phyloP scores from a whole-genome alignment of 2,329 filamentous ascomycete genomes.

The Alternaria sp. region DNA sequence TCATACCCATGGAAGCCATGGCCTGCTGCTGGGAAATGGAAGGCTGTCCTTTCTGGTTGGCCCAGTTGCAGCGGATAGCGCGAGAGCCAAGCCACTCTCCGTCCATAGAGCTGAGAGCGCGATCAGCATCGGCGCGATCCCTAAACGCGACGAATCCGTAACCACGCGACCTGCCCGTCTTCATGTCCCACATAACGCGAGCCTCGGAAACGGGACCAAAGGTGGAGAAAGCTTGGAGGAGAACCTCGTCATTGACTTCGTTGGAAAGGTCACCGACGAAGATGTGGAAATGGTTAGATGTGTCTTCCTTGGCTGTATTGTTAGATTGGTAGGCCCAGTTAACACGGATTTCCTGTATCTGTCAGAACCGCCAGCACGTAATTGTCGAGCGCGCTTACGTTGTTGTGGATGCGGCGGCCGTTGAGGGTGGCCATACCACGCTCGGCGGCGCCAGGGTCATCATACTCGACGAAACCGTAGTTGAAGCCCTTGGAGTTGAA shows the following conservation, averaged over 20 bases:
- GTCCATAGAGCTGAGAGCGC: slow-evolving; percentile 96
- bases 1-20: slow-evolving; percentile 98
- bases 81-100: slow-evolving; percentile 98
- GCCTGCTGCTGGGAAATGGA: slow-evolving; percentile 98
- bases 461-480: slow-evolving; percentile 98
- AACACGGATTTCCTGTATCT: slow-evolving; percentile 86
- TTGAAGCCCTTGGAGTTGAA: slow-evolving; percentile 80
- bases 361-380: slow-evolving; percentile 30
- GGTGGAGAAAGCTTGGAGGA: slow-evolving; percentile 91
- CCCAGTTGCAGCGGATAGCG: slow-evolving; percentile 99
- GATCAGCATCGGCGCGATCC: slow-evolving; percentile 91
- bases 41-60: slow-evolving; percentile 99
- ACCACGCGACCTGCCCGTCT: slow-evolving; percentile 94
- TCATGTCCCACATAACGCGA: slow-evolving; percentile 99
- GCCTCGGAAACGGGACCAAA: slow-evolving; percentile 97
- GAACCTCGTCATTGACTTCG: slow-evolving; percentile 96
- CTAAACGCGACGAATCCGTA: slow-evolving; percentile 99
- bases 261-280: slow-evolving; percentile 98
- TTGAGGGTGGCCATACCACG: slow-evolving; percentile 97
- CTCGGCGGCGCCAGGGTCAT: slow-evolving; percentile 94
- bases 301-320: slow-evolving; percentile 92
- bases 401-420: slow-evolving; percentile 92
- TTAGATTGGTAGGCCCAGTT: slow-evolving; percentile 99
- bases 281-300: slow-evolving; percentile 97
- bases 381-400: slow-evolving; percentile 64